Conservation (phyloP, 2,329 filamentous ascomycete genomes). For the Paracoccidioides lutzii region DNA sequence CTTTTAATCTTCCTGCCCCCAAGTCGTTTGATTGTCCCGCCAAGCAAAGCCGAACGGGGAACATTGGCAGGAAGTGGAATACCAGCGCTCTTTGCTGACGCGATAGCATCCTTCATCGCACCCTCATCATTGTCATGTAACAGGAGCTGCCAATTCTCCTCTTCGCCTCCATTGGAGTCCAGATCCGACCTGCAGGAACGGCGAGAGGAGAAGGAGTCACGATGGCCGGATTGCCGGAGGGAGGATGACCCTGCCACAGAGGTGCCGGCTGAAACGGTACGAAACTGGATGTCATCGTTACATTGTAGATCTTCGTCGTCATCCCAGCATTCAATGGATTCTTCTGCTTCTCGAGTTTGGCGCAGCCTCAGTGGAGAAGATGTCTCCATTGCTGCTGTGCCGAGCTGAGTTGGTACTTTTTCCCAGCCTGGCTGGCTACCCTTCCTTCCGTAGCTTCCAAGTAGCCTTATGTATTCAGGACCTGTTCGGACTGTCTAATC, state of each 20-base stretch:
- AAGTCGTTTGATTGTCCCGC: slow-evolving; percentile 83
- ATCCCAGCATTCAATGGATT: slow-evolving; percentile 37
- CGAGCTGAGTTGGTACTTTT: background rate
- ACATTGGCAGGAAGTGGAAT: slow-evolving; percentile 83
- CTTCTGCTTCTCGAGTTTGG: slow-evolving; percentile 18
- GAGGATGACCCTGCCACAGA: slow-evolving; percentile 32
- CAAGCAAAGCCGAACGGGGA: slow-evolving; percentile 75
- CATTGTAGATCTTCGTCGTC: slow-evolving; percentile 38
- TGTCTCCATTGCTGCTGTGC: slow-evolving; percentile 25
- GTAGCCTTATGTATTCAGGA: background rate
- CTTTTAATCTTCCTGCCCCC: slow-evolving; percentile 61
- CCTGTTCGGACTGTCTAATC: background rate
- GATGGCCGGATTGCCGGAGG: slow-evolving; percentile 35
- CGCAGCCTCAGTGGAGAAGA: slow-evolving; percentile 22
- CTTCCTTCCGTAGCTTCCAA: background rate
- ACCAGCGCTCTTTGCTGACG: slow-evolving; percentile 73
- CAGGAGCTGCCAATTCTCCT: slow-evolving; percentile 81
- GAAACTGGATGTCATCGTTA: slow-evolving; percentile 34
- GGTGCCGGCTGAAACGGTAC: slow-evolving; percentile 33
- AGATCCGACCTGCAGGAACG: slow-evolving; percentile 72
- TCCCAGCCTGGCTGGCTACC: background rate
- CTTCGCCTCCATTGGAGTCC: slow-evolving; percentile 55
- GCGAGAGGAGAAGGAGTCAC: slow-evolving; percentile 71
- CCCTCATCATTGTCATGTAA: slow-evolving; percentile 74
- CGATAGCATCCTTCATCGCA: slow-evolving; percentile 73